A percentile compares a stretch with the other conserved stretches of the same genome.
phyloP scores from a whole-genome alignment of 179 eudicot species.

The Carnegiea gigantea region DNA sequence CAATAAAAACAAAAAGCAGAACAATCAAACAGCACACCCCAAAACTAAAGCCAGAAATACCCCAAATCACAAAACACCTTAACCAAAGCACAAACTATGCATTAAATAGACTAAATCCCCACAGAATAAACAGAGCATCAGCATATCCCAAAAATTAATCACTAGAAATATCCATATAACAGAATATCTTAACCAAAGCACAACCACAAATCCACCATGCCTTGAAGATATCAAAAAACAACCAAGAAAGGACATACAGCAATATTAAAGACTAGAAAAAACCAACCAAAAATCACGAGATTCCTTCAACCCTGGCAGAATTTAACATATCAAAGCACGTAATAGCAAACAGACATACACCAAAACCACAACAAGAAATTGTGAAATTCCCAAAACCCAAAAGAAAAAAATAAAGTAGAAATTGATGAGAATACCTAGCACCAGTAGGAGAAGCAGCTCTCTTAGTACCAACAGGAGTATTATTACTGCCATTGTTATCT shows the following conservation, averaged over 20 bases:
- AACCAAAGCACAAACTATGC: not conserved
- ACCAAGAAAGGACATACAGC: not conserved
- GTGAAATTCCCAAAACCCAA: not conserved
- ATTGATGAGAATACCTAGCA: constrained; percentile 38
- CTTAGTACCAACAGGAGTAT: constrained; percentile 52
- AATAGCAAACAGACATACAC: not conserved
- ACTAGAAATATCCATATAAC: not conserved
- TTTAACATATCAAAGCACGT: too few relatives aligned
- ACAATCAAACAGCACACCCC: not conserved
- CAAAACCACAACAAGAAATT: not conserved
- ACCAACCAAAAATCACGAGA: not conserved
- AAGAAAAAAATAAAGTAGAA: not conserved
- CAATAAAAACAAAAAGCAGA: not conserved
- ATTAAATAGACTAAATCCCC: not conserved
- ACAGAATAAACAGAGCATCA: not conserved
- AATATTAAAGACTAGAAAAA: not conserved
- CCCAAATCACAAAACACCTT: not conserved
- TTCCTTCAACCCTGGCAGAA: not conserved
- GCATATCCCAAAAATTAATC: not conserved
- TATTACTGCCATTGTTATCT: not conserved
- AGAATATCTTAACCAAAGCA: not conserved
- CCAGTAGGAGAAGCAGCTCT: constrained; percentile 65
- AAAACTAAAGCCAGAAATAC: not conserved
- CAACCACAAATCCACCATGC: not conserved
- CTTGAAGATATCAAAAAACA: not conserved